Evolutionary conservation across 192 early-diverging fungal genomes (phyloP), one percentile per base, ranked within the genome.

Genomic region (Gigaspora rosea): DNA sequence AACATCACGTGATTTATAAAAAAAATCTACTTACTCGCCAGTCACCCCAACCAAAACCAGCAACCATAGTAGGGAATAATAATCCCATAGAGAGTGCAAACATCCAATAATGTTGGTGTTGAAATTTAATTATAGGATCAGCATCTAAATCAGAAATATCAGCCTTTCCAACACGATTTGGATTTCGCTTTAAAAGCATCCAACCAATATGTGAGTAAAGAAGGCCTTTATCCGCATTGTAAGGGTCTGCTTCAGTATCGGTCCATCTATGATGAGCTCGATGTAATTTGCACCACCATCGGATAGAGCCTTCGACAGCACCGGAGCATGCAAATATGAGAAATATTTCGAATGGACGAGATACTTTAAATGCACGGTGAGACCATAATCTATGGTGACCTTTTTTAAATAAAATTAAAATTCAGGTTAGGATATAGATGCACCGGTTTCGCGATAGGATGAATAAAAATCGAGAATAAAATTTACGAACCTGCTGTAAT

Each of bases 201-300:
- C 94, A 95, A 66, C 92, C 91, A 50, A 95, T 82, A 77, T 95
- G 94, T 11, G 90, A 92, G 80, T 92, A 94, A 80, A 94, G 86
- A 75, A 94, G 85, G 49, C 94, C 94, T 73, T 90, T 84, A 57
- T 92, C 85, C 22, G 94, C 94, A 64, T 87, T 84, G 83, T 95
- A 95, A 32, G 94, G 94, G 75, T 94, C 94, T 84, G 87, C 86
- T 61, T 91, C 86, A 20, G 93, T 93, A 80, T 95, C 94, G n/a
- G 94, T 95, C 81, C 91, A 95, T 57, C 94, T 85, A 85, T 95
- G 94, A 80, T 95, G 94, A 76, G 92, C 92, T 73, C 94, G 92
- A 81, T 95, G 94, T 47, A 90, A 90, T 35, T 94, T 87, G n/a
- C 85, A 87, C 94, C 94, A 95, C 94, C 94, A 95, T 58, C 91